Evolutionary conservation across 2,329 filamentous ascomycete genomes (phyloP), one percentile per base, ranked within the genome.

Genomic region (Seiridium cupressi): DNA sequence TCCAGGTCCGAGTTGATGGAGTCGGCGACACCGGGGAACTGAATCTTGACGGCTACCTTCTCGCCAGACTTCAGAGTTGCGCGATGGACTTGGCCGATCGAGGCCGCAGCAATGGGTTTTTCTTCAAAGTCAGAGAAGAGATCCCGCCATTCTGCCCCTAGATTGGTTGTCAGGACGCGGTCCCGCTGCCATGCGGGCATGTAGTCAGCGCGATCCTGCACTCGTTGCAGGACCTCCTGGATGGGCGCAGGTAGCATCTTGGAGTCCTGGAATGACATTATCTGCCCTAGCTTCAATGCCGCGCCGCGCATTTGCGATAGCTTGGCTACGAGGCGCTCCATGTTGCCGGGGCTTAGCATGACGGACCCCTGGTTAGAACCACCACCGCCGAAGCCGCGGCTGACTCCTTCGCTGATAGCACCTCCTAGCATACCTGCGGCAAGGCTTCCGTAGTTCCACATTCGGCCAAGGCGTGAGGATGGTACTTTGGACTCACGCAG

Each of bases 201-300:
- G 74, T 98, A 99, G 74, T 99, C 94, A 44, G 95, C 95, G 60
- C 92, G 89, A 73, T 99, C 95, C 73, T 99, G 95, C 0, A 99
- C 95, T 5, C 96, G 88, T 72, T 97, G 93, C 10, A 99, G 79
- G 1, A 99, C 92, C 69, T 94, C 86, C 65, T 96, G 92, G 55
- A 99, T 93, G 1, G 91, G 86, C 0, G 85, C 86, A 0, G 95
- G 95, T 8, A 99, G 84, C 87, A 97, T 93, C 75, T 97, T 98
- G 44, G 92, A 88, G 76, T 99, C 95, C 79, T 99, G 95, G 71
- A 99, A 95, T 73, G 93, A 97, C 82, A 99, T 90, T 90, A 98
- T 95, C 78, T 99, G 95, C 0, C 95, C 96, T 34, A 99, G 78
- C 78, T 99, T 99, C 47, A 99, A 81, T n/a, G 95, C 95, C 5